These are phyloP conservation scores for Cladosporium halotolerans DNA, from an alignment of 2,329 filamentous ascomycete species.

Conservation along the genomic window DNA sequence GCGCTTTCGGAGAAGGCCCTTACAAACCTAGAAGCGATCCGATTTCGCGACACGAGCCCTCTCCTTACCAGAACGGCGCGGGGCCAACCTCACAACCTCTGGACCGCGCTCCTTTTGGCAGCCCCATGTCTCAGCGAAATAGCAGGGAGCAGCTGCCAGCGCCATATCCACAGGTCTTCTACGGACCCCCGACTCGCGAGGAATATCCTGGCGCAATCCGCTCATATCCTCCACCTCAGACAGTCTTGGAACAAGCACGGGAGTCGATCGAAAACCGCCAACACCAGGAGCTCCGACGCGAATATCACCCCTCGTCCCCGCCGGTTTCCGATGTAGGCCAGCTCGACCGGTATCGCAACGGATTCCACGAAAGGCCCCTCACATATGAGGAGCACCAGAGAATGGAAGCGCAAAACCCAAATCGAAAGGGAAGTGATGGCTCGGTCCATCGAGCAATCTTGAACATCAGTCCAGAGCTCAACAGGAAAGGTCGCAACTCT, in stretches of 20 bases:
- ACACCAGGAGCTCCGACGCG: conserved; percentile 22
- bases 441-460: conserved; percentile 57
- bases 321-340: conserved; percentile 17
- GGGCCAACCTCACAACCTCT: conserved; percentile 24
- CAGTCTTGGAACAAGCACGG: conserved; percentile 21
- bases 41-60: conserved; percentile 18
- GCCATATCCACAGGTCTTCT: conserved; percentile 18
- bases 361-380: conserved; percentile 33
- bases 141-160: conserved; percentile 15
- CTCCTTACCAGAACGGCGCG: conserved; percentile 20
- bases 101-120: conserved; percentile 20
- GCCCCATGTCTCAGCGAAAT: conserved; percentile 25
- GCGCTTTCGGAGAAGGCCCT: conserved; percentile 9
- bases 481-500: conserved; percentile 76
- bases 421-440: conserved; percentile 27
- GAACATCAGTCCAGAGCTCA: conserved; percentile 65
- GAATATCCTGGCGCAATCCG: conserved; percentile 26
- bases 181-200: conserved; percentile 25
- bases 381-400: conserved; percentile 31
- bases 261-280: conserved; percentile 26
- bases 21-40: conserved; percentile 19
- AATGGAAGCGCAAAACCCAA: conserved; percentile 44
- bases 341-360: conserved; percentile 20
- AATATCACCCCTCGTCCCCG: conserved; percentile 24
- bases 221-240: conserved; percentile 22